Conservation (phyloP, 1,284 basidiomycete genomes). For the Boletellus sp. region DNA sequence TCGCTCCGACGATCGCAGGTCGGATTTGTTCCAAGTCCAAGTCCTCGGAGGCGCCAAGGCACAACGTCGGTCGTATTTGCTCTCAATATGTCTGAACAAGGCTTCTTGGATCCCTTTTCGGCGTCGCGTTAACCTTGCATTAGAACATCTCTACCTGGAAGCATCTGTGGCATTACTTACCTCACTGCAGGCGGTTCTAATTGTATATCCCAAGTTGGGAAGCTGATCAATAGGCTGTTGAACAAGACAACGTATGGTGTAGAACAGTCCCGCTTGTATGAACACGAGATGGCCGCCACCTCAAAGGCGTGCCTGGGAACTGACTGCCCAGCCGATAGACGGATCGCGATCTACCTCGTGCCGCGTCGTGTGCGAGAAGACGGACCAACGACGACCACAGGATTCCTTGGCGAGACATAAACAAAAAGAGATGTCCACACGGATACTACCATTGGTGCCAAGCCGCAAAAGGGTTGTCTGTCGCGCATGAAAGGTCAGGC, state of each 20-base stretch:
- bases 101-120: constrained; percentile 7
- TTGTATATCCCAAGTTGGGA: neutral
- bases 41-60: neutral
- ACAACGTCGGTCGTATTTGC: neutral
- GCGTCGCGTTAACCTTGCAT: neutral
- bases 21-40: neutral
- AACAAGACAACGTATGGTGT: neutral
- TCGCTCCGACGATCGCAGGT: too few relatives aligned
- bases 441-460: neutral
- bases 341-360: neutral
- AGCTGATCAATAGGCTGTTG: neutral
- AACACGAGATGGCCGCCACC: too few relatives aligned
- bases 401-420: neutral
- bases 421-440: neutral
- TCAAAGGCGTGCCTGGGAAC: neutral
- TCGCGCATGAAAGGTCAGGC: neutral
- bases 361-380: neutral
- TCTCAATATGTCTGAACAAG: neutral
- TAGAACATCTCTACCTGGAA: neutral
- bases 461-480: neutral
- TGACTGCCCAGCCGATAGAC: neutral
- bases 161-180: neutral
- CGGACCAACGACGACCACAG: neutral
- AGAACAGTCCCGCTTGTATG: neutral
- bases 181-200: neutral